Base-by-base conservation (phyloP, 2,329 filamentous ascomycete genomes). In the Pochonia chlamydosporia region DNA sequence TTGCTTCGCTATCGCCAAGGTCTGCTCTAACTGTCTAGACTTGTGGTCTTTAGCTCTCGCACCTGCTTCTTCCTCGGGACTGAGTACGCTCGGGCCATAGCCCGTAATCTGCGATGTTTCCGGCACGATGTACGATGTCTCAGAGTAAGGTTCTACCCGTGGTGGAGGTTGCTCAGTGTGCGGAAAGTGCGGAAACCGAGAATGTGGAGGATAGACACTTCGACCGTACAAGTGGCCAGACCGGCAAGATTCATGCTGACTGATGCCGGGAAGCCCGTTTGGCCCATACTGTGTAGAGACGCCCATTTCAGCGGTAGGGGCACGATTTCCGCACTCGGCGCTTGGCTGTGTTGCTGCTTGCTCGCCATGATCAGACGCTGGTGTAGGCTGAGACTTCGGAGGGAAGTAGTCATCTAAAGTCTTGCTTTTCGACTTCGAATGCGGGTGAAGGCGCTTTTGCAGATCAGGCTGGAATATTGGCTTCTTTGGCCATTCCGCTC, bases 401-500 rank as follows among this genome's bases (percentile, higher is more conserved):
- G 18, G 20, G 11, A 39, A 10, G 23, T 23, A 23, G 9, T 4
- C 14, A 13, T 39, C 18, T 23, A 11, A 11, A 23, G 35, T 23
- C 18, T 39, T 23, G 3, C 7, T 39, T 13, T 39, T 39, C 35
- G 16, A 11, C 11, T 39, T 23, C 13, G 35, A 5, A 8, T 23
- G 18, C 5, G 7, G 3, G 5, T 13, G 3, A 10, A 16, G 7
- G n/a, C 2, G n/a, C 25, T 16, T 23, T 23, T 11, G 24, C 28
- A 80, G 79, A 54, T 85, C 75, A 20, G 79, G 74, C 53, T 80
- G 75, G 63, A 92, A 92, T 0, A 86, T 87, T n/a, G 85, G 77
- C 25, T 79, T 70, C 54, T 82, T 78, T 36, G 88, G 87, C 89
- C 88, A 95, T 61, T 89, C 84, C 3, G 87, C 79, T 61, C 83